Evolutionary conservation across 2,329 filamentous ascomycete genomes (phyloP).

Genomic region (Penicillium sp.): DNA sequence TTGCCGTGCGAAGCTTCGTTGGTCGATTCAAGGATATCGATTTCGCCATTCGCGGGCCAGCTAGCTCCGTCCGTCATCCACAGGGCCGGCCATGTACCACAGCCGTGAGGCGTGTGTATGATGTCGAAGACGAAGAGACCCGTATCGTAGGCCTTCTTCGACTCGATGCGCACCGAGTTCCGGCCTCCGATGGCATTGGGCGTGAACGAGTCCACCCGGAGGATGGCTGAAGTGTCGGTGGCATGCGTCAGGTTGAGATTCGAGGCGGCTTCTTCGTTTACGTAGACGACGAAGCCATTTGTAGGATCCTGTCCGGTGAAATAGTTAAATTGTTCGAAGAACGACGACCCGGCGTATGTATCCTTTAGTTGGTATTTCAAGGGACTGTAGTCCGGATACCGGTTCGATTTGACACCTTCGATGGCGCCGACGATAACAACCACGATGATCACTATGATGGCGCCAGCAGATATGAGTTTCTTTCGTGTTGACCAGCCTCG

Average conservation of each 20-base stretch:
- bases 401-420: conserved; percentile 35
- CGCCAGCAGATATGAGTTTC: conserved; percentile 45
- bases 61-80: conserved; percentile 62
- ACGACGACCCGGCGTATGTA: conserved; percentile 41
- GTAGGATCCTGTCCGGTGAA: conserved; percentile 47
- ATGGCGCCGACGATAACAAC: conserved; percentile 49
- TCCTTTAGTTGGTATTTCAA: conserved; percentile 44
- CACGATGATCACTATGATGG: conserved; percentile 45
- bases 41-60: conserved; percentile 65
- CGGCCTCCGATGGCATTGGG: conserved; percentile 59
- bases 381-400: conserved; percentile 45
- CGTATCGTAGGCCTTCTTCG: conserved; percentile 58
- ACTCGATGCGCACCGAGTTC: conserved; percentile 63
- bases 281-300: conserved; percentile 48
- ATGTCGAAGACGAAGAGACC: conserved; percentile 69
- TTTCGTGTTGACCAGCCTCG: conserved; percentile 54
- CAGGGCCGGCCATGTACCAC: conserved; percentile 64
- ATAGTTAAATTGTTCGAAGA: conserved; percentile 49
- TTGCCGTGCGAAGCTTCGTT: conserved; percentile 58
- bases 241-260: conserved; percentile 61
- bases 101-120: conserved; percentile 62
- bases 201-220: conserved; percentile 62
- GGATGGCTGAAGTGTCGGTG: conserved; percentile 51
- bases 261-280: conserved; percentile 28
- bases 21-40: conserved; percentile 61